phyloP scores from a whole-genome alignment of 768 basidiomycete species.

The Leccinum ochraceum region DNA sequence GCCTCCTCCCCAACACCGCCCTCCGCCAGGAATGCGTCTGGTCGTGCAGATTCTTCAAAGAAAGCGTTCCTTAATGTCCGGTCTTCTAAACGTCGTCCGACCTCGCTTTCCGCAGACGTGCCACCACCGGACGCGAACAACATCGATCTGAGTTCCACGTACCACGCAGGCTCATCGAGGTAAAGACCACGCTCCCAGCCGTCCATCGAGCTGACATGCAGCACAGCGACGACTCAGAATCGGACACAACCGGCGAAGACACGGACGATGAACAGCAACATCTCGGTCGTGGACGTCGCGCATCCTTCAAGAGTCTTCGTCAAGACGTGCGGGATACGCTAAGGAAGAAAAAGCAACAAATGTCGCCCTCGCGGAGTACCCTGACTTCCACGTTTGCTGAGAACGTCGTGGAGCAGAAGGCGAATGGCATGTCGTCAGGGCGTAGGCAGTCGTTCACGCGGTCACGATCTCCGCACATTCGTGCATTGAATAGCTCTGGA shows the following conservation, averaged over 20 bases:
- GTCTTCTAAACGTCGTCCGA: slow-evolving; percentile 27
- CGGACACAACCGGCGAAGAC: slow-evolving; percentile 57
- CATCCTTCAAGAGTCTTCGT: slow-evolving; percentile 33
- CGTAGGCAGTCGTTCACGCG: slow-evolving; percentile 60
- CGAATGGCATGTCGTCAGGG: slow-evolving; percentile 34
- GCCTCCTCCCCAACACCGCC: slow-evolving; percentile 77
- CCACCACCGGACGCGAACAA: slow-evolving; percentile 31
- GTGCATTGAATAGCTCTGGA: slow-evolving; percentile 31
- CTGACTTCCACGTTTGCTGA: slow-evolving; percentile 26
- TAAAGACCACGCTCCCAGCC: slow-evolving; percentile 32
- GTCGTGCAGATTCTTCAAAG: slow-evolving; percentile 49
- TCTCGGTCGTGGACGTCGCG: slow-evolving; percentile 45
- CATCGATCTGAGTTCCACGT: slow-evolving; percentile 82
- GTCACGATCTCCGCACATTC: slow-evolving; percentile 67
- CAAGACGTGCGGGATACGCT: slow-evolving; percentile 27
- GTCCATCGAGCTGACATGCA: slow-evolving; percentile 22
- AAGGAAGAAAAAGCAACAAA: slow-evolving; percentile 32
- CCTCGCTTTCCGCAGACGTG: slow-evolving; percentile 23
- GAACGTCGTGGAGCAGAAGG: slow-evolving; percentile 35
- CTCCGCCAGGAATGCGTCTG: slow-evolving; percentile 50
- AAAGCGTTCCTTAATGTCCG: slow-evolving; percentile 37
- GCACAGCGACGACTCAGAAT: slow-evolving; percentile 48
- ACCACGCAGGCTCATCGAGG: slow-evolving; percentile 85
- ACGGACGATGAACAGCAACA: slow-evolving; percentile 55
- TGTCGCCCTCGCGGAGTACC: slow-evolving; percentile 25